Evolutionary conservation across 805 yeast species (phyloP).

Genomic region (Monosporozyma yasuniensis): DNA sequence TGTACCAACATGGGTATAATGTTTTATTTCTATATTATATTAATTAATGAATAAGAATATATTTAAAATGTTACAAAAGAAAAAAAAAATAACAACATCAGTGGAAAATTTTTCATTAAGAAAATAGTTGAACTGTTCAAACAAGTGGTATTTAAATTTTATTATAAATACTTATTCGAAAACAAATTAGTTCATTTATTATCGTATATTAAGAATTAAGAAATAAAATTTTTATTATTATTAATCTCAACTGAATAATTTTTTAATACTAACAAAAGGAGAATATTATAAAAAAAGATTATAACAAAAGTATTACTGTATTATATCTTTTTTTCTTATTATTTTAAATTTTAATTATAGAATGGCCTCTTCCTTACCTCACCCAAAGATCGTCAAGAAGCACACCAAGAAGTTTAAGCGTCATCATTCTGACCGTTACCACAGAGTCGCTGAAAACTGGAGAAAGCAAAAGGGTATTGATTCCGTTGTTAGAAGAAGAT

Average conservation of each 20-base stretch:
- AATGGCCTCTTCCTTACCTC: constrained; percentile 96
- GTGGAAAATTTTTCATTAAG: too few species aligned
- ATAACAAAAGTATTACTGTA: too few species aligned
- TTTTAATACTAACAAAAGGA: too few species aligned
- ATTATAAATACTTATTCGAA: too few species aligned
- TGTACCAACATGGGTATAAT: not conserved
- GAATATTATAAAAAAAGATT: not conserved
- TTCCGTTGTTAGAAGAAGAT: constrained; percentile 99
- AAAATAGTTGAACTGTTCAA: too few species aligned
- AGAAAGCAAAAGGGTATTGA: constrained; percentile 99
- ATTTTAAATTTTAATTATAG: constrained; percentile 18
- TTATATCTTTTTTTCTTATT: not conserved
- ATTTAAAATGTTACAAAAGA: not conserved
- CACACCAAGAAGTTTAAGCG: constrained; percentile 98
- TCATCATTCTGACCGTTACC: constrained; percentile 99
- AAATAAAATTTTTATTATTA: too few species aligned
- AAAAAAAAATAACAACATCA: too few species aligned
- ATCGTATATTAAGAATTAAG: too few species aligned
- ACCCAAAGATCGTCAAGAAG: constrained; percentile 99
- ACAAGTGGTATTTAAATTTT: too few species aligned
- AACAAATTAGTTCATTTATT: too few species aligned
- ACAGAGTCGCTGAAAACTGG: constrained; percentile 98
- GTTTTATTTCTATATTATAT: not conserved
- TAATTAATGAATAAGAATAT: not conserved
- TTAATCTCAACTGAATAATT: too few species aligned